These are phyloP conservation scores for Monoraphidium neglectum DNA, from an alignment of 139 green algal genomes.

Conservation along the genomic window DNA sequence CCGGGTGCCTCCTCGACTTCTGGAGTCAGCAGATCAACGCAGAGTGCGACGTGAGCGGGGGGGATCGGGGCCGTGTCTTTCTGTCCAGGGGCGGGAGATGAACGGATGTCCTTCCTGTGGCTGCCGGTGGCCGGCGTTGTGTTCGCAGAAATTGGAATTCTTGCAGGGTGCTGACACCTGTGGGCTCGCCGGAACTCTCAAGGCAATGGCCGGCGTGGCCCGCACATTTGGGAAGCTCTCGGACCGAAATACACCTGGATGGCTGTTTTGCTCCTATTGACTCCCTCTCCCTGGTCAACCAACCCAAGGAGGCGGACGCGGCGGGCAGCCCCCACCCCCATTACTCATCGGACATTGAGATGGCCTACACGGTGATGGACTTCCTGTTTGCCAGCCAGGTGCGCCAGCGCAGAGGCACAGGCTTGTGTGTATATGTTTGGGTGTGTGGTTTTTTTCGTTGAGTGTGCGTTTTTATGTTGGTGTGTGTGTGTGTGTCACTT, in stretches of 20 bases:
- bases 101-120: too few relatives aligned
- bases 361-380: constrained; percentile 82
- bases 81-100: too few relatives aligned
- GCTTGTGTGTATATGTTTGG: neutral
- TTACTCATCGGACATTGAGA: constrained; percentile 59
- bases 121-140: too few relatives aligned
- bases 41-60: constrained; percentile 26
- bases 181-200: too few relatives aligned
- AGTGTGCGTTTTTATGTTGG: neutral
- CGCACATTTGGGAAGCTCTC: too few relatives aligned
- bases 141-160: too few relatives aligned
- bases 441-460: neutral
- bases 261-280: too few relatives aligned
- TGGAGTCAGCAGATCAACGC: constrained; percentile 55
- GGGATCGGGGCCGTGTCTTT: too few relatives aligned
- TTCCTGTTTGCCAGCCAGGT: constrained; percentile 84
- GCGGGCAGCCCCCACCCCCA: constrained; percentile 49
- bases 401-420: neutral
- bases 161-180: too few relatives aligned
- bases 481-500: neutral
- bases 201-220: too few relatives aligned
- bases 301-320: constrained; percentile 71
- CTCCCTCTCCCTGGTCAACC: too few relatives aligned
- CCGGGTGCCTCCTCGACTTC: constrained; percentile 81
- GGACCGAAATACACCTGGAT: too few relatives aligned